Base-by-base conservation (phyloP, 2,329 filamentous ascomycete genomes). In the Clonostachys solani region DNA sequence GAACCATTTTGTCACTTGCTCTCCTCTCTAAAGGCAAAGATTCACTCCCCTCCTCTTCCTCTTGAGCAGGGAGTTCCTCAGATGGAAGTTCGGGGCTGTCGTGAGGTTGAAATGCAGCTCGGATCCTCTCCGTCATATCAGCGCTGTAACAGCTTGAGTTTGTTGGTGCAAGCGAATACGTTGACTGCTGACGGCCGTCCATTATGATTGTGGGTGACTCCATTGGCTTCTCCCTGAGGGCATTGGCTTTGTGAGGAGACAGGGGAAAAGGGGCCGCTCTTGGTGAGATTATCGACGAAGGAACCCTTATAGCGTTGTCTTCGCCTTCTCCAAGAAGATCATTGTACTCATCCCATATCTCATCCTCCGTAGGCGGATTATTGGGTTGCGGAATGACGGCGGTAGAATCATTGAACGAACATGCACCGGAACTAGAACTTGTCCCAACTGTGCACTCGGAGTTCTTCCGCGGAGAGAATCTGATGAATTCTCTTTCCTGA, bases 271-370 rank as follows among this genome's bases (percentile, higher is more conserved):
- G 74, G 47, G 73, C 61, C 0, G 77, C 78, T 23, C 73, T 71
- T 1, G 82, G 83, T 1, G 80, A 82, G 1, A 74, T 77, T 6
- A 75, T 69, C 1, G 80, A 82, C 2, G 68, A 66, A 3, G 75
- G 74, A 2, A 66, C 66, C 52, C 71, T 69, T 33, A 59, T 49
- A 1, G 62, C 61, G 10, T 74, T 76, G 12, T 89, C 84, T 45
- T 49, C 47, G 12, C 47, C 47, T 18, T n/a, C 36, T 13, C 88
- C 87, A 46, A 96, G 79, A 12, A 96, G 71, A 56, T 96, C 92
- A 54, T 97, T 85, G 60, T 95, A 96, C 65, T 95, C 92, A 45
- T 92, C 85, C 92, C 92, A 97, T 2, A 96, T 79, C 60, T 96
- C 92, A 56, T 96, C 92, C 54, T 95, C 88, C 1, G 72, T 81